Conservation (phyloP, 106 monocot species). For the Dactylorhiza incarnata region DNA sequence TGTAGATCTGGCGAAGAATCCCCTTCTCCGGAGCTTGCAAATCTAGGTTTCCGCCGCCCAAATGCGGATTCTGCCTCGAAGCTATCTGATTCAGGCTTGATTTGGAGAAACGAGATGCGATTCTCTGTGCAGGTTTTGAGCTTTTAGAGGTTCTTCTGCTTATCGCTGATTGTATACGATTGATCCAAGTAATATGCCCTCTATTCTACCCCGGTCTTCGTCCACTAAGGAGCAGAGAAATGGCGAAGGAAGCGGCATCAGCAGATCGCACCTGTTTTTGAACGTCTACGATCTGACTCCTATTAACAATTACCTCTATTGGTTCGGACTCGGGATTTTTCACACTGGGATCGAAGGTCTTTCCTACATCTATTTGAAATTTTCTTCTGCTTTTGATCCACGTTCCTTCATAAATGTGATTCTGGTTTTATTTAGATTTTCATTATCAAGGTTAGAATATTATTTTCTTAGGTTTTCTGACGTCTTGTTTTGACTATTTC, state of each 20-base stretch:
- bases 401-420: neutral
- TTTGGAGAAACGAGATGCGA: neutral
- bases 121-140: neutral
- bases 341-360: slow-evolving; percentile 82
- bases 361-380: neutral
- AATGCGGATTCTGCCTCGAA: neutral
- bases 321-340: slow-evolving; percentile 67
- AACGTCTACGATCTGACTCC: slow-evolving; percentile 78
- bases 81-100: neutral
- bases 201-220: slow-evolving; percentile 8
- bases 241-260: neutral
- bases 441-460: neutral
- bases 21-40: neutral
- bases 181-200: slow-evolving; percentile 9
- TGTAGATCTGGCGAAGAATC: neutral
- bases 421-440: neutral
- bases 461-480: neutral
- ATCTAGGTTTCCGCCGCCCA: neutral
- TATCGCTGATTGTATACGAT: neutral
- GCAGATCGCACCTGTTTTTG: slow-evolving; percentile 22
- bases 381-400: neutral
- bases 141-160: neutral
- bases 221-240: slow-evolving; percentile 3
- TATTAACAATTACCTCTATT: slow-evolving; percentile 60
- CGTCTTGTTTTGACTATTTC: neutral